phyloP scores from a whole-genome alignment of 805 yeast genomes.

The Suhomyces xylopsoci region DNA sequence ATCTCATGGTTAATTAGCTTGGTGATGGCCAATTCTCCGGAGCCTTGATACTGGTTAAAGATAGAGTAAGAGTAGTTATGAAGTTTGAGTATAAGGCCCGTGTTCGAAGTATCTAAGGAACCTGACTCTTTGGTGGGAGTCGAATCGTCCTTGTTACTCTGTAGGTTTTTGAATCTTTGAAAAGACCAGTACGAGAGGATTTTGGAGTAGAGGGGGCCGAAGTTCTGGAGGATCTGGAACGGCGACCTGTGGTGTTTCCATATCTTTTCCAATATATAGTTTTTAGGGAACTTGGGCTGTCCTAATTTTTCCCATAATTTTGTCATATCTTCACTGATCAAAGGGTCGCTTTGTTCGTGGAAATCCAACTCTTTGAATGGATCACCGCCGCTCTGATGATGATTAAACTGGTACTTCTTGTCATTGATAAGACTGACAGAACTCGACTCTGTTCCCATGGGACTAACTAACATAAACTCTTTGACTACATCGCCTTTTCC shows the following conservation, averaged over 20 bases:
- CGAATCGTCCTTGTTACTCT: constrained; percentile 13
- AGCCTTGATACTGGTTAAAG: constrained; percentile 42
- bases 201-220: constrained; percentile 41
- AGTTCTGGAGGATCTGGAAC: constrained; percentile 34
- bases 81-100: constrained; percentile 28
- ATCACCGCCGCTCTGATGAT: constrained; percentile 32
- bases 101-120: background rate
- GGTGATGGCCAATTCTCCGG: constrained; percentile 44
- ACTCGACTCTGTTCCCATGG: constrained; percentile 44
- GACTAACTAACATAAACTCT: constrained; percentile 33
- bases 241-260: constrained; percentile 41
- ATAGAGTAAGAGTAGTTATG: constrained; percentile 41
- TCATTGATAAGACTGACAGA: constrained; percentile 31
- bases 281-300: constrained; percentile 36
- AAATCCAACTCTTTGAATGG: constrained; percentile 32
- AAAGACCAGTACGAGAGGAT: constrained; percentile 42
- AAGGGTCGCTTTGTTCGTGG: constrained; percentile 13
- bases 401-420: constrained; percentile 29
- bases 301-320: constrained; percentile 34
- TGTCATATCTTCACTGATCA: constrained; percentile 13
- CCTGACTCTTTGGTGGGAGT: background rate
- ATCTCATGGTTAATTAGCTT: constrained; percentile 40
- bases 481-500: constrained; percentile 16
- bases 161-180: constrained; percentile 33
- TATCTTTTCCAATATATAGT: constrained; percentile 25